Evolutionary conservation across 768 basidiomycete genomes (phyloP), one percentile per base, ranked within the genome.

Genomic region (Sarcodon aspratus): DNA sequence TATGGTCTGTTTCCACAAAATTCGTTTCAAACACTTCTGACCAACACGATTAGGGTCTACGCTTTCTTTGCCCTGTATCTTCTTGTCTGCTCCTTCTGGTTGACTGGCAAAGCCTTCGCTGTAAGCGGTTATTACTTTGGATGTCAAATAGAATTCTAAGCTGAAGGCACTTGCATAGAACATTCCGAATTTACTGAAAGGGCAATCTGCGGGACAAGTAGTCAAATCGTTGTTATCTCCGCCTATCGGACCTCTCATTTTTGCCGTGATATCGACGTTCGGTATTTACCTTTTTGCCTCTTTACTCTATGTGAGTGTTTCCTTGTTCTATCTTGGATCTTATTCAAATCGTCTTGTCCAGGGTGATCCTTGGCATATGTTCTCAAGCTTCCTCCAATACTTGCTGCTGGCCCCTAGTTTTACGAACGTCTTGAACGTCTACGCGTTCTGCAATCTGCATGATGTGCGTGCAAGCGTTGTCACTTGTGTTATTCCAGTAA

Each of bases 331-430:
- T 7, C 7, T 42, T 31, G 35, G 17, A 34, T 2, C 45, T 27
- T 32, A 47, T 18, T 52, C 49, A 48, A 17, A 12, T 44, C 33
- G 47, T 40, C 3, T 40, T n/a, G 45, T 51, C 32, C 52, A 92
- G 86, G 82, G 89, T 53, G 94, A 97, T 66, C 94, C 94, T 5
- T 97, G 94, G 94, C 94, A 97, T 66, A 85, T 98, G 82, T 82
- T 94, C 66, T 88, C 89, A 21, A 92, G 89, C 57, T 92, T 96
- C 74, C 69, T 84, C 57, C 94, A 94, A 62, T 95, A 94, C 61
- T 69, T 95, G 45, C 82, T 82, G 58, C 65, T 98, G 50, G 95
- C 95, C 9, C 89, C 90, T 1, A 89, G 85, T 57, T 95, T 95
- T 69, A 93, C 85, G 34, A 97, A 96, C 62, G 84, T 98, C 42